Evolutionary conservation across 257 asterid genomes (phyloP), one percentile per base, ranked within the genome.

Genomic region (Rubia yunnanensis): DNA sequence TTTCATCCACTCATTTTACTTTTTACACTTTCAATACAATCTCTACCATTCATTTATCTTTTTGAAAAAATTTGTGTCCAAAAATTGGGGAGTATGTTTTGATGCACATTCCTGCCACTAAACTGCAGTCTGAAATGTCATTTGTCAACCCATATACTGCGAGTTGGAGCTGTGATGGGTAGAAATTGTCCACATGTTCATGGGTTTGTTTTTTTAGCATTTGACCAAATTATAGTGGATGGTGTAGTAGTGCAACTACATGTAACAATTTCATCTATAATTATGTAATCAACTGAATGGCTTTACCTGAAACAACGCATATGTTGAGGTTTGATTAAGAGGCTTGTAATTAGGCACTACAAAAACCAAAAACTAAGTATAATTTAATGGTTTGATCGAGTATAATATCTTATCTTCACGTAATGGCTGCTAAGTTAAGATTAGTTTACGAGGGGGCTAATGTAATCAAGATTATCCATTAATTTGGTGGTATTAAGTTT

Each of bases 211-310:
- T 56, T 57, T 57, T 15, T 27, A 57, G 63, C 64, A 44, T 69
- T 69, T 73, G 66, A 63, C 69, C 58, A 50, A 34, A 23, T 41
- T 8, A 24, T 62, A 30, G 74, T 60, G 70, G 39, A 54, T 73
- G 72, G 39, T 38, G 60, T 66, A 50, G 61, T 65, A 50, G 70
- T 65, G 61, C 50, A 31, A 7, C 5, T 49, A 49, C n/a, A 44
- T 15, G 20, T 44, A 44, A 2, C 4, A 3, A 35, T 9, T 38
- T 9, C 3, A 13, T 38, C 44, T 4, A 48, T 48, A 50, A 50
- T 50, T 22, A 50, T 50, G 57, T 50, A 31, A 20, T 26, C 36
- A 59, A 30, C 30, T 32, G 35, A 65, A 11, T 55, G 5, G 44
- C 24, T 35, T n/a, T 6, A 48, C 27, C 28, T n/a, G n/a, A 48